Conservation (phyloP, 2,329 filamentous ascomycete species). For the Paracoccidioides brasiliensis region DNA sequence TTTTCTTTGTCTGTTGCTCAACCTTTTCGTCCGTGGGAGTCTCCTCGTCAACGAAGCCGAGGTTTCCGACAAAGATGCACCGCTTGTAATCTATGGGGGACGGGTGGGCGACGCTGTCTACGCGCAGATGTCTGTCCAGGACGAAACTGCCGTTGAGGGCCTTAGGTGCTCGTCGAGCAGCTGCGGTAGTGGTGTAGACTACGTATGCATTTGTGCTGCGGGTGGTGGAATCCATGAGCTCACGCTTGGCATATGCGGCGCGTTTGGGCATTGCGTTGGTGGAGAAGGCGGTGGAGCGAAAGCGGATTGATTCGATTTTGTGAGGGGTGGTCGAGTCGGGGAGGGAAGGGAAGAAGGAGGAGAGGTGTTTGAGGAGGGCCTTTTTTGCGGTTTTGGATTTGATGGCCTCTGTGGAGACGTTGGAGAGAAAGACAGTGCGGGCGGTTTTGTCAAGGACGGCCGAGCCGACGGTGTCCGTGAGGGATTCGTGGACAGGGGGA, state of each 20-base stretch:
- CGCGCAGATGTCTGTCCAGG: constrained; percentile 75
- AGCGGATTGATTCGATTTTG: constrained; percentile 81
- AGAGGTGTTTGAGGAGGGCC: constrained; percentile 60
- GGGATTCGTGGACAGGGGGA: constrained; percentile 28
- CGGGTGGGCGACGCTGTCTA: constrained; percentile 83
- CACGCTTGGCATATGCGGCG: constrained; percentile 83
- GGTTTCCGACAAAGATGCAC: constrained; percentile 91
- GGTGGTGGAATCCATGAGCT: constrained; percentile 80
- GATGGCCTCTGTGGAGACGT: constrained; percentile 73
- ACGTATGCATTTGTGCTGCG: constrained; percentile 90
- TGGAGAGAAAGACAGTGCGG: constrained; percentile 85
- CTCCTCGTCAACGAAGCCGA: constrained; percentile 92
- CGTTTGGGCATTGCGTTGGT: constrained; percentile 67
- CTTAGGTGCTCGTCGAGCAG: constrained; percentile 62
- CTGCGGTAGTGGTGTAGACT: constrained; percentile 65
- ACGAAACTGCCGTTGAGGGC: constrained; percentile 73
- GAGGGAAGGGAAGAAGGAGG: constrained; percentile 53
- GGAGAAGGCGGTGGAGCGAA: constrained; percentile 82
- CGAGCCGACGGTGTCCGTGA: constrained; percentile 22
- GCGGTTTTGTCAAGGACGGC: constrained; percentile 68
- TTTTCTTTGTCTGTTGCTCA: constrained; percentile 59
- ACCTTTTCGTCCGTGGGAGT: constrained; percentile 49
- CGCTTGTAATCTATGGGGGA: constrained; percentile 68
- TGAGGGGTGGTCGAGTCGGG: constrained; percentile 42
- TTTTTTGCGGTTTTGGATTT: constrained; percentile 72